Base-by-base conservation (phyloP, 148 eudicot genomes). In the Salicornia ramosissima region DNA sequence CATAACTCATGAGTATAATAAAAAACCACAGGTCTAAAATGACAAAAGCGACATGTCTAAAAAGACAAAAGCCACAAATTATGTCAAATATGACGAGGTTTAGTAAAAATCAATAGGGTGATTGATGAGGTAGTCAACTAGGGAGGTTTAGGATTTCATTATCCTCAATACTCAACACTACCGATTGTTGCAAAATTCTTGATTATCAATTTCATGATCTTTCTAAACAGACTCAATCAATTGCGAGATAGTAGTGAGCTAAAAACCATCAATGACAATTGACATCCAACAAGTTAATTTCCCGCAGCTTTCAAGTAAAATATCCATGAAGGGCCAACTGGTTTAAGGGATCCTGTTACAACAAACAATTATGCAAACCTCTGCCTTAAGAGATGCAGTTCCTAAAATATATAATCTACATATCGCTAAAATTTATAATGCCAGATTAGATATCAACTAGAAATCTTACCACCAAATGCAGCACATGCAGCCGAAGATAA, bases 401-500 rank as follows among this genome's bases (percentile, higher is more conserved):
- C 6, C 15, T 21, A 11, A 6, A 3, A 40, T 39, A 24, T 40
- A 24, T 25, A 26, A 22, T 28, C 24, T 40, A 36, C 13, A 34
- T 45, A 22, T 26, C 10, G 5, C 40, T 18, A 21, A 21, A 30
- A 13, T 45, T 45, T 24, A 51, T 0, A 33, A 49, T 13, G 56
- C 16, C 10, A 52, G 22, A 62, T 62, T 39, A 7, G n/a, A 67
- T 61, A 54, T 6, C 26, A 26, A 50, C 10, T 59, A 64, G 51
- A 57, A 10, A 58, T 28, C 85, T 75, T 81, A 88, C 95, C 91
- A 85, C 95, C 97, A 83, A 85, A 91, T 51, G 88, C 87, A 76
- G 88, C 91, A 81, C 87, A 76, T 28, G 87, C 87, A 68, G 88
- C 88, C 21, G 87, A 82, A 59, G 67, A 85, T 74, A 87, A 67